These are phyloP conservation scores for Cytospora chrysosperma DNA, from an alignment of 2,329 filamentous ascomycete species.

Conservation along the genomic window DNA sequence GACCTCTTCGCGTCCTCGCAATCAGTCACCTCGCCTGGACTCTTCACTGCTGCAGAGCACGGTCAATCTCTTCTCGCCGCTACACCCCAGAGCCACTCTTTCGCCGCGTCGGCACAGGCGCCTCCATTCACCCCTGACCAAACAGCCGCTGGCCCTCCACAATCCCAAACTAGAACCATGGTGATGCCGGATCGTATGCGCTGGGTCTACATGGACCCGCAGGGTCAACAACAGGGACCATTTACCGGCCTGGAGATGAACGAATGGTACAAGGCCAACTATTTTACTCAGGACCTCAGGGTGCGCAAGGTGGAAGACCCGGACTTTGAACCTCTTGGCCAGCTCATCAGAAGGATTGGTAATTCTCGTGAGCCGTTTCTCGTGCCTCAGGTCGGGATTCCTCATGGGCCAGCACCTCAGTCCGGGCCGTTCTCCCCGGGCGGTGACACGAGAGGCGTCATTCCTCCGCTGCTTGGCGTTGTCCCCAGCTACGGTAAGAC, in stretches of 20 bases:
- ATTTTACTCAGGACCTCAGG: conserved; percentile 90
- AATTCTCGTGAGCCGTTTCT: conserved; percentile 97
- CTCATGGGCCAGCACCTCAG: conserved; percentile 72
- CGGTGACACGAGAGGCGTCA: conserved; percentile 58
- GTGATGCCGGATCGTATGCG: conserved; percentile 99
- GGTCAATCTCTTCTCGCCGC: conserved; percentile 36
- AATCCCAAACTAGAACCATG: conserved; percentile 80
- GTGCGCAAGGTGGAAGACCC: conserved; percentile 93
- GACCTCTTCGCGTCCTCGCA: conserved; percentile 49
- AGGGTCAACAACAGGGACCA: conserved; percentile 87
- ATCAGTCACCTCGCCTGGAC: conserved; percentile 34
- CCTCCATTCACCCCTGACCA: conserved; percentile 36
- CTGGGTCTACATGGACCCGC: conserved; percentile 96
- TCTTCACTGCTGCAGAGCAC: conserved; percentile 41
- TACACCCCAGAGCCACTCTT: conserved; percentile 35
- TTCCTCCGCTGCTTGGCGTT: conserved; percentile 86
- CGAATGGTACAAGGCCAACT: conserved; percentile 98
- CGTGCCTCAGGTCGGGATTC: conserved; percentile 93
- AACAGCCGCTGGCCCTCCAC: conserved; percentile 49
- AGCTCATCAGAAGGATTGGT: conserved; percentile 91
- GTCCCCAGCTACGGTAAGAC: conserved; percentile 97
- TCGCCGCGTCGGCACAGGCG: conserved; percentile 30
- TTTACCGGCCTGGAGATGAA: conserved; percentile 99
- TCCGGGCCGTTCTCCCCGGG: conserved; percentile 47
- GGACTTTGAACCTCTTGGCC: conserved; percentile 92